Evolutionary conservation across 225 moss, liverwort and hornwort species (phyloP).

Genomic region (Ulota crispa): DNA sequence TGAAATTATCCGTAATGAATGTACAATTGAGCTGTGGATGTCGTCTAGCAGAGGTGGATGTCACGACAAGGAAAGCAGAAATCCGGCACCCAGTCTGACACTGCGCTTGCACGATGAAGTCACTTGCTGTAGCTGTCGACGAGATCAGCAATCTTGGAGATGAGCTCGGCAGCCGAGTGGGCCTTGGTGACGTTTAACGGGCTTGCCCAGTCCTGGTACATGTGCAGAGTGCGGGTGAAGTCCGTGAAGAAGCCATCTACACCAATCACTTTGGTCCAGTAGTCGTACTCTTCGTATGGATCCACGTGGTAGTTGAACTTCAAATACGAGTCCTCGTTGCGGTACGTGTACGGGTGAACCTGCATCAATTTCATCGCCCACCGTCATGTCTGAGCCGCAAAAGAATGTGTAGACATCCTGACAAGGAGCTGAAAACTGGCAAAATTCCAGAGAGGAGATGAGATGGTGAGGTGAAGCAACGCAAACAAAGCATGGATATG

Average conservation of each 20-base stretch:
- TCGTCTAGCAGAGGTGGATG: not conserved
- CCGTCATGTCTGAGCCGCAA: not conserved
- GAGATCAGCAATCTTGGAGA: slow-evolving; percentile 38
- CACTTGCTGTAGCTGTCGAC: slow-evolving; percentile 23
- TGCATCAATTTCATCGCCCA: slow-evolving; percentile 37
- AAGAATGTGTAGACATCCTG: not conserved
- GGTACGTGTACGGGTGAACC: slow-evolving; percentile 97
- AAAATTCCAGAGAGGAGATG: not conserved
- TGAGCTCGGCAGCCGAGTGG: slow-evolving; percentile 31
- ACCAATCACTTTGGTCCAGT: slow-evolving; percentile 56
- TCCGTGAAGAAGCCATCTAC: slow-evolving; percentile 95
- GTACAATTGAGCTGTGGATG: slow-evolving; percentile 4
- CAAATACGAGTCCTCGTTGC: slow-evolving; percentile 69
- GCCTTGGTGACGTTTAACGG: slow-evolving; percentile 49
- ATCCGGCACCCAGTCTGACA: not conserved
- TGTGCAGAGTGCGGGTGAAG: slow-evolving; percentile 54
- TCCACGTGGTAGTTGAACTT: slow-evolving; percentile 78
- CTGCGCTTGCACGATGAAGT: not conserved
- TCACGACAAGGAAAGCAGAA: not conserved
- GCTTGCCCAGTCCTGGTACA: slow-evolving; percentile 65
- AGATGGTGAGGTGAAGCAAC: not conserved
- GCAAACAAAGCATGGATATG: not conserved
- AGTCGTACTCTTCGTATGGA: slow-evolving; percentile 78
- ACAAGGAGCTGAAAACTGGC: not conserved
- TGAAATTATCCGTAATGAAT: not conserved